phyloP scores from a whole-genome alignment of 2,329 filamentous ascomycete genomes.

The Gaeumannomyces sp. region DNA sequence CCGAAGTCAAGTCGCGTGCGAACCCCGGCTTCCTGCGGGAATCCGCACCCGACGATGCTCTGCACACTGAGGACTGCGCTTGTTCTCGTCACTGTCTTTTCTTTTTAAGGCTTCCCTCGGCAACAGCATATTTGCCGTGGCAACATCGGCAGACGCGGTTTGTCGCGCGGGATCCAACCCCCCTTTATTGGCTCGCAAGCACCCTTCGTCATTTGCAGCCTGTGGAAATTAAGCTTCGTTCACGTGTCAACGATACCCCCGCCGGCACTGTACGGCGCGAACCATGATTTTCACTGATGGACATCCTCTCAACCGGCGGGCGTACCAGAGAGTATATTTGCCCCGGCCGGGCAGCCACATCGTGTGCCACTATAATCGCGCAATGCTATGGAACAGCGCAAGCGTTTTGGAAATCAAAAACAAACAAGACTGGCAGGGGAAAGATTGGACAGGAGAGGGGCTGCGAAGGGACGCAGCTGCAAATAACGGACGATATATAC shows the following conservation, averaged over 20 bases:
- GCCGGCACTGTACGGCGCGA: background rate
- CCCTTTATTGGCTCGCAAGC: conserved; percentile 4
- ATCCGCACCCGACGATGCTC: background rate
- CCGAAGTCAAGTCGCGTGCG: background rate
- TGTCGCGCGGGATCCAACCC: conserved; percentile 5
- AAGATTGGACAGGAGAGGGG: background rate
- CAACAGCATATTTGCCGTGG: conserved; percentile 1
- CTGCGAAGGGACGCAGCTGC: no score
- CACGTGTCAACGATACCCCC: conserved; percentile 8
- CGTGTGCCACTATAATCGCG: background rate
- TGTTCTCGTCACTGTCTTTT: background rate
- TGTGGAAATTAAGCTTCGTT: conserved; percentile 8
- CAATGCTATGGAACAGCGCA: background rate
- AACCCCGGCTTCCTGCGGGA: background rate
- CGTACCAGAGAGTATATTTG: background rate
- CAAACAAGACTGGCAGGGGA: background rate
- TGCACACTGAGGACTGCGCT: background rate
- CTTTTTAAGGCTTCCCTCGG: background rate
- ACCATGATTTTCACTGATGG: background rate
- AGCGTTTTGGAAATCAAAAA: background rate
- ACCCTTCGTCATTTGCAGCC: conserved; percentile 6
- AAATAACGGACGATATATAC: background rate
- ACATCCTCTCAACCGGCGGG: background rate
- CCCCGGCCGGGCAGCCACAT: background rate
- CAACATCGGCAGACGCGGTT: conserved; percentile 8